Evolutionary conservation across 2,329 filamentous ascomycete genomes (phyloP).

Genomic region (Golovinomyces cichoracearum): DNA sequence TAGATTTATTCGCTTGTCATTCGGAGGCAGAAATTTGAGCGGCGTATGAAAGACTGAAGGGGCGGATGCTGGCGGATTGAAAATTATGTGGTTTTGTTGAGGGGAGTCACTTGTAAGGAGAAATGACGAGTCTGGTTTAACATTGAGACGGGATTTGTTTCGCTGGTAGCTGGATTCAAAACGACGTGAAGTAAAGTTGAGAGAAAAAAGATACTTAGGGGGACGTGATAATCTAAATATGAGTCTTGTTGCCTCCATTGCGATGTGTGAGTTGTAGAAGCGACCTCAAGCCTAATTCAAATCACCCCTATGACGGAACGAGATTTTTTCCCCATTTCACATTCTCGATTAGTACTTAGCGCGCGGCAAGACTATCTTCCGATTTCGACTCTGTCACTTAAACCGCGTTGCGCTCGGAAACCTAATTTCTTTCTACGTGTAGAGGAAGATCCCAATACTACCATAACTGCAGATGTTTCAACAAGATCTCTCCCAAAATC

Average conservation of each 20-base stretch:
- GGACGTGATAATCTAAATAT: not conserved
- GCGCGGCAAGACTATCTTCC: too few species aligned
- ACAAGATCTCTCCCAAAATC: too few species aligned
- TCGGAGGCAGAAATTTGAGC: constrained; percentile 35
- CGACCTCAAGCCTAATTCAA: too few species aligned
- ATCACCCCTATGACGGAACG: too few species aligned
- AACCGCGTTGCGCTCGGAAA: too few species aligned
- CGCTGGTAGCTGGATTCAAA: constrained; percentile 15
- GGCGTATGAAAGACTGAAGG: constrained; percentile 38
- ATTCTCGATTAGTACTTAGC: too few species aligned
- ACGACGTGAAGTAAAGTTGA: constrained; percentile 6
- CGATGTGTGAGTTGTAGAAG: too few species aligned
- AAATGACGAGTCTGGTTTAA: constrained; percentile 35
- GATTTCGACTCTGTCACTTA: too few species aligned
- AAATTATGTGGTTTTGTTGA: constrained; percentile 24
- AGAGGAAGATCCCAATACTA: too few species aligned
- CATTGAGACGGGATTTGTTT: constrained; percentile 19
- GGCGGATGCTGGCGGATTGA: constrained; percentile 29
- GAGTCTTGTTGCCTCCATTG: not conserved
- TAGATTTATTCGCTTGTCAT: constrained; percentile 14
- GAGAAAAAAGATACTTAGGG: not conserved
- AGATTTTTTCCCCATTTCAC: too few species aligned
- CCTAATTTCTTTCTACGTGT: too few species aligned
- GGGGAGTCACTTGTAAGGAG: constrained; percentile 16
- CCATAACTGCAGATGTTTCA: too few species aligned